Base-by-base conservation (phyloP, 345 rosid genomes). In the Limnanthes douglasii region DNA sequence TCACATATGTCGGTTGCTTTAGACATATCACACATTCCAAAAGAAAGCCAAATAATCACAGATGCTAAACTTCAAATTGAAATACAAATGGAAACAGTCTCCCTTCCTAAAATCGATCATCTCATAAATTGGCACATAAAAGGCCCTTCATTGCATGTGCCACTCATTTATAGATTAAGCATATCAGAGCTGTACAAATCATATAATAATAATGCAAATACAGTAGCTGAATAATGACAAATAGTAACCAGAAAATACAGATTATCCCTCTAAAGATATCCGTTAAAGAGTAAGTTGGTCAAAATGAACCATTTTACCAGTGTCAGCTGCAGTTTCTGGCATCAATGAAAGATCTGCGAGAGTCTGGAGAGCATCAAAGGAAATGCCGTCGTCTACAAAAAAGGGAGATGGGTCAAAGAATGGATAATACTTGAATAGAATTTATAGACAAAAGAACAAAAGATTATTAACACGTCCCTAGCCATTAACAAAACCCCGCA, bases 281-380 rank as follows among this genome's bases (percentile, higher is more conserved):
- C 23, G 4, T 18, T 33, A 23, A 44, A 15, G 32, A 20, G 31
- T 9, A 16, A 25, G 31, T 31, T 27, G 34, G 11, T 18, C 41
- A 45, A 36, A 56, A 41, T 45, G 38, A 32, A 18, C 53, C 45
- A 41, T 43, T 73, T 41, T 54, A 78, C 92, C 78, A 16, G 72
- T 71, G 32, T 78, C 84, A 2, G 65, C 54, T 24, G 74, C 60
- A 55, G 69, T 57, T 42, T 74, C 77, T 38, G 90, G 81, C 82
- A 72, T 65, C 64, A 81, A 58, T 37, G 84, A 77, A 30, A 81
- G 39, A 64, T 77, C 80, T 29, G 84, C 86, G 28, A 73, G 52
- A 15, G 86, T 70, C 64, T 79, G 75, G 54, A 79, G 69, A 39
- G 93, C 93, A 62, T 75, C 86, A 31, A 74, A 75, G 39, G 72